These are phyloP conservation scores for Xerocomellus amylosporus DNA, from an alignment of 768 basidiomycete species.

Conservation along the genomic window DNA sequence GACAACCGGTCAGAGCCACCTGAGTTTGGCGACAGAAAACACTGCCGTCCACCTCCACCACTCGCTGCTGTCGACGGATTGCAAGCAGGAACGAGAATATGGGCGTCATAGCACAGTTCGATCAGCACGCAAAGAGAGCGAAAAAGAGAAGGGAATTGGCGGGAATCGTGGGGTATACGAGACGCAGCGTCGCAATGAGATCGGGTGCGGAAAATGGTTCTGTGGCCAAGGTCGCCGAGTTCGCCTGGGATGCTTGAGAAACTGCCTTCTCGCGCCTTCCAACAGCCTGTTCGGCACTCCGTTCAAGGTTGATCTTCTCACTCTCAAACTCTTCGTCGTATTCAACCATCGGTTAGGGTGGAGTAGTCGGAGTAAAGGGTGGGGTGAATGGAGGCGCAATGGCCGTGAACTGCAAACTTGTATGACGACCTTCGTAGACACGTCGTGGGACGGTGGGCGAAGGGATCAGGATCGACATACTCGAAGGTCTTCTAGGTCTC, in stretches of 20 bases:
- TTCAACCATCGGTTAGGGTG: slow-evolving; percentile 25
- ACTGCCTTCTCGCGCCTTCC: slow-evolving; percentile 36
- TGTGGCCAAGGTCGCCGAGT: too few species aligned
- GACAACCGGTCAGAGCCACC: too few species aligned
- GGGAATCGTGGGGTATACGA: too few species aligned
- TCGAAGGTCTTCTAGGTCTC: slow-evolving; percentile 25
- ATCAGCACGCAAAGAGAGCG: too few species aligned
- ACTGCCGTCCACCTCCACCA: too few species aligned
- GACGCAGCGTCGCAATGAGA: too few species aligned
- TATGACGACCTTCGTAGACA: slow-evolving; percentile 28
- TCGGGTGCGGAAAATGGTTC: too few species aligned
- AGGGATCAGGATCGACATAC: slow-evolving; percentile 40
- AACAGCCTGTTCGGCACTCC: slow-evolving; percentile 39
- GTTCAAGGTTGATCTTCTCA: slow-evolving; percentile 44
- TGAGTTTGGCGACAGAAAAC: too few species aligned
- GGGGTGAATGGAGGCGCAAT: slow-evolving; percentile 42
- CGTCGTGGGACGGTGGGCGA: slow-evolving; percentile 28
- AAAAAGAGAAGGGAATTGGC: too few species aligned
- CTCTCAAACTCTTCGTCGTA: slow-evolving; percentile 41
- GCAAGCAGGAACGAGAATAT: slow-evolving; percentile 84
- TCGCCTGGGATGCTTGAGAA: too few species aligned
- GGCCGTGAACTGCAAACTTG: slow-evolving; percentile 69
- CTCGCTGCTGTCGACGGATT: too few species aligned
- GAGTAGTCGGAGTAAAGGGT: slow-evolving; percentile 12
- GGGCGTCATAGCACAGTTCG: slow-evolving; percentile 86